These are phyloP conservation scores for Globisporangium viniferum DNA, from an alignment of 352 stramenopile species.

Conservation along the genomic window DNA sequence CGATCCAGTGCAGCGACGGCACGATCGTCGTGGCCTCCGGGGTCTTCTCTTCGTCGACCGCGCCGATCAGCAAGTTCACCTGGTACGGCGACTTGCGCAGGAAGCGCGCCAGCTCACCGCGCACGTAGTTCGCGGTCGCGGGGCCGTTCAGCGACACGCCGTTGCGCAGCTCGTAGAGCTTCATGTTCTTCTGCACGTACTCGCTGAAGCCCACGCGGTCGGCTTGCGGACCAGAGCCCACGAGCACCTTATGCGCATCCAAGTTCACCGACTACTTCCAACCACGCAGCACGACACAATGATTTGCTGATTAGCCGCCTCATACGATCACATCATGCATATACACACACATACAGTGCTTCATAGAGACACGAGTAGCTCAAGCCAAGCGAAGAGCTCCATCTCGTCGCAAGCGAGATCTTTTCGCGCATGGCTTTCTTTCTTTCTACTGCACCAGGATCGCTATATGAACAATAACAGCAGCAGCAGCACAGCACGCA, in stretches of 20 bases:
- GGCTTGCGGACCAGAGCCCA: slow-evolving; percentile 68
- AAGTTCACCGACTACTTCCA: slow-evolving; percentile 50
- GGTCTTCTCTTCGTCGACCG: slow-evolving; percentile 46
- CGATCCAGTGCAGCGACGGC: slow-evolving; percentile 86
- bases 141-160: slow-evolving; percentile 79
- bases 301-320: not conserved
- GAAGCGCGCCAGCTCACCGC: slow-evolving; percentile 73
- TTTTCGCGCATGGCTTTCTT: not conserved
- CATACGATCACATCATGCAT: not conserved
- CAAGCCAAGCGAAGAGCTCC: not conserved
- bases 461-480: not conserved
- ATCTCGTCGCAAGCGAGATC: not conserved
- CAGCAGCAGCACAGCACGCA: slow-evolving; percentile 21
- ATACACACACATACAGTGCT: not conserved
- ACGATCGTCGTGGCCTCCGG: slow-evolving; percentile 23
- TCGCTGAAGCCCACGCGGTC: slow-evolving; percentile 83
- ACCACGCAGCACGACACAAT: not conserved
- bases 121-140: slow-evolving; percentile 84
- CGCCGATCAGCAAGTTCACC: slow-evolving; percentile 81
- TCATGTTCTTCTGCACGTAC: slow-evolving; percentile 91
- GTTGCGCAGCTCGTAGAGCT: slow-evolving; percentile 88
- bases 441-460: not conserved
- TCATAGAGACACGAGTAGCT: not conserved
- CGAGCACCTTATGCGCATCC: slow-evolving; percentile 82
- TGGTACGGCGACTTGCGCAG: slow-evolving; percentile 83